Conservation (phyloP, 176 grass and related monocot genomes). For the Avena eriantha region DNA sequence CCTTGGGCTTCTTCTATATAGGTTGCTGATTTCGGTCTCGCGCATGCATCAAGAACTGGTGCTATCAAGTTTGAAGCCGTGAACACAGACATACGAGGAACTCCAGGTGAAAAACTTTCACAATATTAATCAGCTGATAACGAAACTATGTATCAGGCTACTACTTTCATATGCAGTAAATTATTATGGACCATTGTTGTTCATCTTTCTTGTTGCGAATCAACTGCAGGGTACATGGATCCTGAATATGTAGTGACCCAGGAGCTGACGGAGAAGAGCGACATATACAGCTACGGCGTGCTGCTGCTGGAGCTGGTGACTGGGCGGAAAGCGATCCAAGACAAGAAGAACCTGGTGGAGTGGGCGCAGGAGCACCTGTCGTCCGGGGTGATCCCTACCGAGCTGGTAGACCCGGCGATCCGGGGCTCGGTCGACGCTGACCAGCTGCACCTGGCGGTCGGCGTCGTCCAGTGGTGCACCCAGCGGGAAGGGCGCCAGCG, state of each 20-base stretch:
- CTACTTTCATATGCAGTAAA: not conserved
- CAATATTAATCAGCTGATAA: not conserved
- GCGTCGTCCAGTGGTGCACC: slow-evolving; percentile 81
- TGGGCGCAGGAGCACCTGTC: slow-evolving; percentile 79
- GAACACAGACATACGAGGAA: slow-evolving; percentile 93
- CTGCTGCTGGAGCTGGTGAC: slow-evolving; percentile 87
- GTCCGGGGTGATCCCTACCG: slow-evolving; percentile 50
- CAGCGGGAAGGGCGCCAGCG: slow-evolving; percentile 71
- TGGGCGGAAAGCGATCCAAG: slow-evolving; percentile 83
- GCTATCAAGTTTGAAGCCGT: slow-evolving; percentile 91
- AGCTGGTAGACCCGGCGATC: slow-evolving; percentile 70
- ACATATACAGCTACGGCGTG: slow-evolving; percentile 96
- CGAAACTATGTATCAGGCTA: not conserved
- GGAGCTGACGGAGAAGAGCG: slow-evolving; percentile 97
- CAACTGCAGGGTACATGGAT: slow-evolving; percentile 89
- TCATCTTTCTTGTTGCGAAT: slow-evolving; percentile 9
- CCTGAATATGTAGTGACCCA: slow-evolving; percentile 96
- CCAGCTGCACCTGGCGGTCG: slow-evolving; percentile 73
- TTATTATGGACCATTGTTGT: not conserved
- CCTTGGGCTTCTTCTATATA: slow-evolving; percentile 36
- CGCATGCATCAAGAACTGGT: slow-evolving; percentile 87
- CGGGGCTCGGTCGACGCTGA: slow-evolving; percentile 58
- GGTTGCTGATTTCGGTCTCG: slow-evolving; percentile 99
- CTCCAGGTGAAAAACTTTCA: slow-evolving; percentile 65
- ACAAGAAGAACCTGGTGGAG: slow-evolving; percentile 83